These are phyloP conservation scores for Gracilaria vermiculophylla DNA, from an alignment of 23 red algal species.

Conservation along the genomic window DNA sequence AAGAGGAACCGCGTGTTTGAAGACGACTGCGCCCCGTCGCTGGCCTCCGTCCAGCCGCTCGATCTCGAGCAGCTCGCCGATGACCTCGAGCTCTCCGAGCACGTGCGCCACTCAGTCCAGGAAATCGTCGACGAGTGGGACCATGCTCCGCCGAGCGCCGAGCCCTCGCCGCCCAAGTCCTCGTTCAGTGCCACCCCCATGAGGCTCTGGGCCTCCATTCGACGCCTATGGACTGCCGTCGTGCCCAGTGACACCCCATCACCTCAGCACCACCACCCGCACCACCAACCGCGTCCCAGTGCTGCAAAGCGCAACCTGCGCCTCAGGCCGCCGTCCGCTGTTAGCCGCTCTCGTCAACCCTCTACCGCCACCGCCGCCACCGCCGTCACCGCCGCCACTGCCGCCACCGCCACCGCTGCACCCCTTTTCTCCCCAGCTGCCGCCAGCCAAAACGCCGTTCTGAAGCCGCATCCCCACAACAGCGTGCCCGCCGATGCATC, in stretches of 20 bases:
- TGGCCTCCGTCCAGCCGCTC: conserved; percentile 35
- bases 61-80: conserved; percentile 29
- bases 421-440: background rate
- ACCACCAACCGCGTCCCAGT: no score
- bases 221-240: conserved; percentile 16
- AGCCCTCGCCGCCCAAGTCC: background rate
- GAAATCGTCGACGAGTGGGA: conserved; percentile 30
- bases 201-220: conserved; percentile 16
- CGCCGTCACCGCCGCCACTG: background rate
- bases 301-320: no score
- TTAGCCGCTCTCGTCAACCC: no score
- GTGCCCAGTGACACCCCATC: conserved; percentile 5
- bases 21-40: background rate
- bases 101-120: conserved; percentile 7
- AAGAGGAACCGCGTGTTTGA: background rate
- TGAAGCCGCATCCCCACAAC: background rate
- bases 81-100: conserved; percentile 38
- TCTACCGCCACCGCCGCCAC: background rate
- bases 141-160: background rate
- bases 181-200: background rate
- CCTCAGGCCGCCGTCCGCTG: no score
- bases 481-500: background rate
- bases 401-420: background rate
- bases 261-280: background rate
- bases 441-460: background rate